Base-by-base conservation (phyloP, 2,329 filamentous ascomycete genomes). In the Trematosphaeria pertusa region DNA sequence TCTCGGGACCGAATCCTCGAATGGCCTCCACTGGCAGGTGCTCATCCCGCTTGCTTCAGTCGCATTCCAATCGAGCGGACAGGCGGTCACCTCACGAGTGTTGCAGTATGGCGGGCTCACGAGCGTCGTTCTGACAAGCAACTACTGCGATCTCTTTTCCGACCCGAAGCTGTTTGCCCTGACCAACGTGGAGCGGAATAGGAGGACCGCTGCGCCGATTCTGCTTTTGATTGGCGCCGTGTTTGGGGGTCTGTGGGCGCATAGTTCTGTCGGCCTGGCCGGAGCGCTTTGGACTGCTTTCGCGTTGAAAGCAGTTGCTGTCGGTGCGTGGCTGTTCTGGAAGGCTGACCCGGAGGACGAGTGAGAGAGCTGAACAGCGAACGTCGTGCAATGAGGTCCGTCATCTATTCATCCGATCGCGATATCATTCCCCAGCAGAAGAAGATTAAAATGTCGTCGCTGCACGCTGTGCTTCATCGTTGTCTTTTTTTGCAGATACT, bases 131-230 rank as follows among this genome's bases (percentile, higher is more conserved):
- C 72, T 94, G 48, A 93, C 89, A 1, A 91, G 87, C 65, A 85
- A 89, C 52, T 93, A 92, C 74, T 91, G 88, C 64, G 89, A 93
- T 66, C 64, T 93, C 15, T 90, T 90, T 58, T 87, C 85, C 1
- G 87, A 91, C 60, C 73, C 77, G 8, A 74, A 76, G 7, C 50
- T 85, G n/a, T 67, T 82, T 4, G 67, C 67, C 0, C 49, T 68
- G 10, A 61, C 67, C 2, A 80, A 83, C 45, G 67, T 75, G 0
- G 81, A 84, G 62, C 70, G 82, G 37, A 82, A 83, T 62, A 72
- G 80, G 38, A 72, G 82, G 35, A 61, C 73, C 1, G 75, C 73
- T 0, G 81, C 82, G 1, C 77, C 82, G 1, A 21, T 81, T 1
- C 66, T 80, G 41, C 68, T 84, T n/a, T 47, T 84, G 21, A 19